Base-by-base conservation (phyloP, 73 alveolate genomes). In the Paramecium primaurelia region DNA sequence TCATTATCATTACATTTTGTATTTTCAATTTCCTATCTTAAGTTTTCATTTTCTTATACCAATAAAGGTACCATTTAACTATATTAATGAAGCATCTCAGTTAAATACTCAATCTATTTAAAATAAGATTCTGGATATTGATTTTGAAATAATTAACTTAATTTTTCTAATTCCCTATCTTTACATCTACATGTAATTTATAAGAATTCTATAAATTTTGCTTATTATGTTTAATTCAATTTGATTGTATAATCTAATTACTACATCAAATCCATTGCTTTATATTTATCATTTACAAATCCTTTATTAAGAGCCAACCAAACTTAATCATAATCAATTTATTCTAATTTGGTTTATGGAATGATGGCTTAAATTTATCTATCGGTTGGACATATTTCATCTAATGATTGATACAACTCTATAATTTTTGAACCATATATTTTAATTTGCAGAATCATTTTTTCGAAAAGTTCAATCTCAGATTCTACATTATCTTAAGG, bases 321-420 rank as follows among this genome's bases (percentile, higher is more conserved):
- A 3, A 80, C 91, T 49, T 80, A 4, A 32, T 80, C 91, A 80
- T 80, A 80, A 45, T 80, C 73, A 32, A 80, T 44, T 12, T 6
- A 40, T 22, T 80, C 73, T 80, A 80, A 44, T 42, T 75, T 75
- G 3, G 64, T 22, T 8, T 38, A 38, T 12, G 88, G 58, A 7
- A 75, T 38, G 9, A 38, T 37, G n/a, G 58, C 58, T 40, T 42
- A 58, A 11, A 49, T 44, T 42, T 80, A 45, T 80, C 91, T 80
- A 40, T 80, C 91, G 12, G 91, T 80, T 44, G 91, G 91, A 47
- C 91, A 80, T 18, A 80, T 80, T 36, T 80, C 91, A 44, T 80
- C 91, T 6, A 80, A 30, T 44, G 91, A 80, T 80, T 80, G 73
- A 80, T 80, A 80, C 36, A 80, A 49, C 38, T 80, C 91, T 10